These are phyloP conservation scores for Castanea crenata DNA, from an alignment of 306 rosid species.

Conservation along the genomic window DNA sequence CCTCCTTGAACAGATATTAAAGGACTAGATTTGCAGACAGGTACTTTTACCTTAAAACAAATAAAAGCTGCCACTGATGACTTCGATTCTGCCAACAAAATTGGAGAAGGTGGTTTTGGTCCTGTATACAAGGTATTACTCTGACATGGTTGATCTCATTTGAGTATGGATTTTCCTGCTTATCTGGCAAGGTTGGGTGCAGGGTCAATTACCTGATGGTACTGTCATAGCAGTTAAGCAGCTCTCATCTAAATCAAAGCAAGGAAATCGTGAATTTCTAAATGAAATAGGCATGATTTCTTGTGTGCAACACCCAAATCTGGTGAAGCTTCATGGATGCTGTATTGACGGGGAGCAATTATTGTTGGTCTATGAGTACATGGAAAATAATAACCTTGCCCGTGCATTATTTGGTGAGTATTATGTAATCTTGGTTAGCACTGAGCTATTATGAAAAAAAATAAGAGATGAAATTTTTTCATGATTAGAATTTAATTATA, in stretches of 20 bases:
- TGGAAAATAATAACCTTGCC: constrained; percentile 19
- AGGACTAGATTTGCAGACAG: constrained; percentile 43
- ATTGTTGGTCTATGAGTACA: not conserved
- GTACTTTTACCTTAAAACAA: constrained; percentile 56
- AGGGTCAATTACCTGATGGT: constrained; percentile 26
- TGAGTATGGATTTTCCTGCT: not conserved
- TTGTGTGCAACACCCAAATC: constrained; percentile 25
- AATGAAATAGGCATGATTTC: constrained; percentile 29
- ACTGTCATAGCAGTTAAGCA: constrained; percentile 22
- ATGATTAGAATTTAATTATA: no score
- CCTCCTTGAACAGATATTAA: constrained; percentile 25
- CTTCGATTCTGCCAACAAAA: constrained; percentile 41
- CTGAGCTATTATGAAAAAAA: not conserved
- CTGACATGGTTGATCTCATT: not conserved
- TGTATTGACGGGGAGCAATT: constrained; percentile 18
- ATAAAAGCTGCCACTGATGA: constrained; percentile 55
- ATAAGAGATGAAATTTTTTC: not conserved
- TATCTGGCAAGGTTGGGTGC: not conserved
- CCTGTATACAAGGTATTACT: not conserved
- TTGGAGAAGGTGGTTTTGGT: constrained; percentile 1
- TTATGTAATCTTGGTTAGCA: not conserved
- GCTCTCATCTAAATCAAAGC: constrained; percentile 24
- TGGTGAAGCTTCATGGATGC: constrained; percentile 18
- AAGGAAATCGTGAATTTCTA: constrained; percentile 35
- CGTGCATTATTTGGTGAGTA: constrained; percentile 67